Conservation (phyloP, 495 filamentous ascomycete genomes). For the Penicillium argentinense region DNA sequence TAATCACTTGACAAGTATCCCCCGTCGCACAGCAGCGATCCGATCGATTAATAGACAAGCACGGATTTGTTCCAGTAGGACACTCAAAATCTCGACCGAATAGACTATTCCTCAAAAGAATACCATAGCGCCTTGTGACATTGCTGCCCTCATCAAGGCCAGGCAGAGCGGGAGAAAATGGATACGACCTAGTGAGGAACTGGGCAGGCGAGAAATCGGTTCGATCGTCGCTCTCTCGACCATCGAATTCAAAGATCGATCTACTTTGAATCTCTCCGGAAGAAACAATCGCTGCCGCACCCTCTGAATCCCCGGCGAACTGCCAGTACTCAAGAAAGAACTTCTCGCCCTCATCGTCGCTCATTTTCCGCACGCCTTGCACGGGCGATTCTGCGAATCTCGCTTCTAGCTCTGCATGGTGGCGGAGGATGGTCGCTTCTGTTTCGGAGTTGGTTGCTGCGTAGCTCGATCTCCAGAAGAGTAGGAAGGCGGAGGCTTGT, state of each 20-base stretch:
- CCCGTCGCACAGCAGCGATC: constrained; percentile 73
- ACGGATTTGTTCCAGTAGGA: constrained; percentile 66
- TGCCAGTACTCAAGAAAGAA: constrained; percentile 69
- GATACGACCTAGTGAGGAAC: constrained; percentile 27
- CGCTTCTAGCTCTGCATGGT: constrained; percentile 23
- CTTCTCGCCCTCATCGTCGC: constrained; percentile 77
- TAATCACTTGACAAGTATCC: constrained; percentile 68
- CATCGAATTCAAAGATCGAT: neutral
- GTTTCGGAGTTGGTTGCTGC: neutral
- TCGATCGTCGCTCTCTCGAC: neutral
- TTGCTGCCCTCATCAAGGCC: constrained; percentile 21
- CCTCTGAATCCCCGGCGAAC: constrained; percentile 33
- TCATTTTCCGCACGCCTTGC: constrained; percentile 71
- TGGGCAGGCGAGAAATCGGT: constrained; percentile 6
- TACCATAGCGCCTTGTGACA: neutral
- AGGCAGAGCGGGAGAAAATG: constrained; percentile 39
- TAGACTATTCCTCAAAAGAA: neutral
- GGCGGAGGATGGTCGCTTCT: constrained; percentile 19
- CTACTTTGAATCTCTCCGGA: neutral
- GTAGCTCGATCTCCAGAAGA: neutral
- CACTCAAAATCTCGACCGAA: constrained; percentile 64
- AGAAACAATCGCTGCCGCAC: neutral
- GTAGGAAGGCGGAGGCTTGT: neutral
- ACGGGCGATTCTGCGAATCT: constrained; percentile 17
- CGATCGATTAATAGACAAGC: constrained; percentile 65